A percentile compares a stretch with the other conserved stretches of the same genome.
Evolutionary conservation across 352 stramenopile genomes (phyloP).

Genomic region (Globisporangium canariense): DNA sequence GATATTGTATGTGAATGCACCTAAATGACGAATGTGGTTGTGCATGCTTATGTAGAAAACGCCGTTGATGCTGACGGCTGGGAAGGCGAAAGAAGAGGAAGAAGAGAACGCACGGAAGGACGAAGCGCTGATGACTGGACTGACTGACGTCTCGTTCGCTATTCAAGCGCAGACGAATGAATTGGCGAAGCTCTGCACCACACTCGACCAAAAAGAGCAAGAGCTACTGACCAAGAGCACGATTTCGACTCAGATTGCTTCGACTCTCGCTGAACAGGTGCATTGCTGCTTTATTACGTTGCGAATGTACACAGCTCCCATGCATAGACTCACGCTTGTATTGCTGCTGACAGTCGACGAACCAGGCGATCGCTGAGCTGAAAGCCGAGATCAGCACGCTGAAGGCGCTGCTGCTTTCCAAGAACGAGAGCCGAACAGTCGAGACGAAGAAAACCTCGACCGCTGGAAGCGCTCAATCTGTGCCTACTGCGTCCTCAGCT

Average conservation of each 20-base stretch:
- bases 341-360: conserved; percentile 25
- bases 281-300: not conserved
- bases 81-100: conserved; percentile 50
- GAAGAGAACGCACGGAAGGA: conserved; percentile 50
- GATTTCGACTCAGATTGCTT: conserved; percentile 41
- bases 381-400: conserved; percentile 66
- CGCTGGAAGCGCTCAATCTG: not conserved
- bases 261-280: conserved; percentile 48
- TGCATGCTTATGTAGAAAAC: conserved; percentile 21
- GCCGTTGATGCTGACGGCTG: conserved; percentile 39
- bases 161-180: conserved; percentile 67
- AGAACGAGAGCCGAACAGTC: conserved; percentile 16
- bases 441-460: not conserved
- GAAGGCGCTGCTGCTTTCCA: conserved; percentile 51
- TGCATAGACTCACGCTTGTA: not conserved
- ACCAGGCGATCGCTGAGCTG: conserved; percentile 62
- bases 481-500: not conserved
- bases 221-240: conserved; percentile 43
- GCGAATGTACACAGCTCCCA: not conserved
- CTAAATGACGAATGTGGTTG: not conserved
- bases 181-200: conserved; percentile 49
- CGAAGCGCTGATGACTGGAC: conserved; percentile 35
- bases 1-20: not conserved
- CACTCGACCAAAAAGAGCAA: conserved; percentile 54
- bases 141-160: conserved; percentile 47